Base-by-base conservation (phyloP, 2,329 filamentous ascomycete genomes). In the Fusarium phyllophilum region DNA sequence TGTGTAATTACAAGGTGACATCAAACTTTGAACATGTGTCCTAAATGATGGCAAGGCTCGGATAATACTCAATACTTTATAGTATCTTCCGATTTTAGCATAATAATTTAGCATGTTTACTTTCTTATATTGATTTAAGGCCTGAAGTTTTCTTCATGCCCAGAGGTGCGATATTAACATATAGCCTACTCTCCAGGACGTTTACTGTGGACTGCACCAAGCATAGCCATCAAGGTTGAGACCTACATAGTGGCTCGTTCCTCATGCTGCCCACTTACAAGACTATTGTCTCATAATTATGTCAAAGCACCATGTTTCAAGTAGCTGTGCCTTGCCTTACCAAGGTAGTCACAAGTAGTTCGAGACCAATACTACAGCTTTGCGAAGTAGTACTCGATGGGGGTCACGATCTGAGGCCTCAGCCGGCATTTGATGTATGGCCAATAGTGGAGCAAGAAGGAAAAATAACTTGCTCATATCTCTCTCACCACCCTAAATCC, bases 401-500 rank as follows among this genome's bases (percentile, higher is more conserved):
- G 72, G 72, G 58, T 62, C 45, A 52, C 31, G 26, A 42, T 57
- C 29, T 31, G 42, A 44, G 44, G 46, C 20, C 39, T 58, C 52
- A 49, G 57, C 31, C 54, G 55, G 54, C 54, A 66, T 65, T 66
- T 61, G 48, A 24, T 29, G 42, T 59, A 60, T 42, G 22, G 34
- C 44, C 24, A 41, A 36, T 44, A 69, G 67, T 64, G 69, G 69
- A 72, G 70, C 36, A 57, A 44, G 44, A 48, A 41, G 41, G 42
- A 57, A 55, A 54, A 68, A 75, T 70, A 75, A 75, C 72, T 75
- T 75, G 72, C 72, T 75, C 72, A 75, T 70, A 75, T 74, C 36
- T 61, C 57, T 34, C 72, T 75, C 72, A 75, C 36, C 18, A 58
- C 42, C 26, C 15, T 24, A 29, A 44, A 34, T 20, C 13, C 39